These are phyloP conservation scores for Diaporthe humulicola DNA, from an alignment of 2,329 filamentous ascomycete species.

Conservation along the genomic window DNA sequence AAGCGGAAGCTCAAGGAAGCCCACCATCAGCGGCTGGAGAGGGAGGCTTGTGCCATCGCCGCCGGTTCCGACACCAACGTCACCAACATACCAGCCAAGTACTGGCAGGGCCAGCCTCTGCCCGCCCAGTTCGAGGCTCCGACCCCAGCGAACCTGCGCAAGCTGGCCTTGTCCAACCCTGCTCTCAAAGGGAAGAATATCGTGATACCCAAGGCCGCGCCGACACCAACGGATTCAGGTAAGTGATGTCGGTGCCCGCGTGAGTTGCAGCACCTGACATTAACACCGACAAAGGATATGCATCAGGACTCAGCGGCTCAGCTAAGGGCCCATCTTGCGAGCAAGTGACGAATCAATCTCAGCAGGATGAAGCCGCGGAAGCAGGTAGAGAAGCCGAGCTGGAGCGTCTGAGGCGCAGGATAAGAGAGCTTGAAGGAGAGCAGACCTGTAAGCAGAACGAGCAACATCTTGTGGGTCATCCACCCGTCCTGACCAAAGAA, in stretches of 20 bases:
- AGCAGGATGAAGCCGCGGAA: neutral
- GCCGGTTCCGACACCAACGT: neutral
- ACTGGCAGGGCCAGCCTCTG: constrained; percentile 12
- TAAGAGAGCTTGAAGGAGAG: neutral
- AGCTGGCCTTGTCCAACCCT: neutral
- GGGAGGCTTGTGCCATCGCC: neutral
- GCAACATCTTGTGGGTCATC: neutral
- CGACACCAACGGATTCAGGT: neutral
- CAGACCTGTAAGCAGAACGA: neutral
- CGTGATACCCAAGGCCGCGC: neutral
- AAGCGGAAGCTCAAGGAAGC: neutral
- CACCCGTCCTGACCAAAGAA: neutral
- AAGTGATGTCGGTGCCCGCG: neutral
- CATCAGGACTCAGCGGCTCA: neutral
- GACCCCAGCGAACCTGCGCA: neutral
- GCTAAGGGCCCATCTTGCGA: too few species aligned
- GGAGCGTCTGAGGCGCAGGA: neutral
- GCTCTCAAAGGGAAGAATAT: neutral
- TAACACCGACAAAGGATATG: neutral
- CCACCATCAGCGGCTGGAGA: neutral
- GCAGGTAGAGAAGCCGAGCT: neutral
- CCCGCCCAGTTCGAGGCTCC: neutral
- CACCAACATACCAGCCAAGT: constrained; percentile 13
- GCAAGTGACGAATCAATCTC: neutral
- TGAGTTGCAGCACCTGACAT: neutral